phyloP scores from a whole-genome alignment of 2,329 filamentous ascomycete genomes.

The Fusarium sp. region DNA sequence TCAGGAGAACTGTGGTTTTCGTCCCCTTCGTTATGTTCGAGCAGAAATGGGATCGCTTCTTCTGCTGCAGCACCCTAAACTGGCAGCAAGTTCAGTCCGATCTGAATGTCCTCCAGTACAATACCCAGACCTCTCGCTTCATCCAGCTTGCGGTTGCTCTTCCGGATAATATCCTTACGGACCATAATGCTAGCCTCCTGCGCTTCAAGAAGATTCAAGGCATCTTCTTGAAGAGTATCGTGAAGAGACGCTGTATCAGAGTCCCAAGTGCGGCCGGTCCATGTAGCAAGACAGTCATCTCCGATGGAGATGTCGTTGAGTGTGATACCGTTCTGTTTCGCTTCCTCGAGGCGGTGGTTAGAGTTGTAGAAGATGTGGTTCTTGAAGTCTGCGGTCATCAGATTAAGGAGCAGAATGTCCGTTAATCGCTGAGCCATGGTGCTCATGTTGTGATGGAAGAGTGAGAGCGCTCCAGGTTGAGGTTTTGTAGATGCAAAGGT shows the following conservation, averaged over 20 bases:
- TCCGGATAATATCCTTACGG: constrained; percentile 34
- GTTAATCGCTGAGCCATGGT: background rate
- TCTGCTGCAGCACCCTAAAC: constrained; percentile 36
- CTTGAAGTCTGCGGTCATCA: constrained; percentile 36
- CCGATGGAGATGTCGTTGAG: constrained; percentile 39
- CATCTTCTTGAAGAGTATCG: constrained; percentile 36
- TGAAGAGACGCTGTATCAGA: constrained; percentile 38
- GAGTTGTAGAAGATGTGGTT: constrained; percentile 33
- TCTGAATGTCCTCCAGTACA: constrained; percentile 26
- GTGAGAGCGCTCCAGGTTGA: background rate
- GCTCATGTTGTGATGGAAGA: background rate
- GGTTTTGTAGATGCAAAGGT: background rate
- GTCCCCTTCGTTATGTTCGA: background rate
- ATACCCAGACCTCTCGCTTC: constrained; percentile 39
- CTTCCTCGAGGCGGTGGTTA: constrained; percentile 38
- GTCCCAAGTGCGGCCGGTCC: constrained; percentile 41
- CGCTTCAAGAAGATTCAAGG: constrained; percentile 29
- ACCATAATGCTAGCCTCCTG: constrained; percentile 31
- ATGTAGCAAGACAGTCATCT: constrained; percentile 44
- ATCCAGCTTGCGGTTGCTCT: constrained; percentile 40
- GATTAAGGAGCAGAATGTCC: constrained; percentile 20
- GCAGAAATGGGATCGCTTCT: background rate
- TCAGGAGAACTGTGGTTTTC: background rate
- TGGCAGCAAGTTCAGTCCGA: constrained; percentile 44
- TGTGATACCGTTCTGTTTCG: constrained; percentile 13